These are phyloP conservation scores for Cutaneotrichosporon dermatis DNA, from an alignment of 1,284 basidiomycete species.

Conservation along the genomic window DNA sequence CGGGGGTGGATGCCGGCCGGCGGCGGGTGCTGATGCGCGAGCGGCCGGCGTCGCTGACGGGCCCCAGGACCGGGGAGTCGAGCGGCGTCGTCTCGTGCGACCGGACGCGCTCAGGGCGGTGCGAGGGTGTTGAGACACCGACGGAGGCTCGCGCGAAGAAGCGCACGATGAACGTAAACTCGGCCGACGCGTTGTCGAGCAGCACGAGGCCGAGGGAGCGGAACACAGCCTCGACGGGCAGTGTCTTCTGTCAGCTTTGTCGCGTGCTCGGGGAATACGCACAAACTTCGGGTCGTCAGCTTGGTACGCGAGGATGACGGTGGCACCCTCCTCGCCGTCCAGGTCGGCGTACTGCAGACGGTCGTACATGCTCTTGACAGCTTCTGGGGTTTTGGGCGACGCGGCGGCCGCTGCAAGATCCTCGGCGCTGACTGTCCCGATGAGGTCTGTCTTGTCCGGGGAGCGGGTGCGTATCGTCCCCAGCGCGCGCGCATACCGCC, in stretches of 20 bases:
- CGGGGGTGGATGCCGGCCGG: constrained; percentile 34
- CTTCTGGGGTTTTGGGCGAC: too few relatives aligned
- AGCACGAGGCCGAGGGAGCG: constrained; percentile 81
- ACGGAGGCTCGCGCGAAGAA: constrained; percentile 60
- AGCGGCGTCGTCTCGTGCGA: constrained; percentile 25
- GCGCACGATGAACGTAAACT: constrained; percentile 76
- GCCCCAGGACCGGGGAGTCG: constrained; percentile 29
- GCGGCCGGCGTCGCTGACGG: constrained; percentile 31
- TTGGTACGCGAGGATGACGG: constrained; percentile 74
- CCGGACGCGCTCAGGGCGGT: constrained; percentile 2
- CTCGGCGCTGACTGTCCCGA: constrained; percentile 40
- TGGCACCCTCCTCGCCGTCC: constrained; percentile 59
- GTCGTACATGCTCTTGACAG: constrained; percentile 43
- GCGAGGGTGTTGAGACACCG: neutral
- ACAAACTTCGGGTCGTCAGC: constrained; percentile 60
- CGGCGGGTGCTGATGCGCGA: neutral
- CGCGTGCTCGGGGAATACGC: neutral
- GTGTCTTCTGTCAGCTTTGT: constrained; percentile 59
- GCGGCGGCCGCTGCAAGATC: too few relatives aligned
- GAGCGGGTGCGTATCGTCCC: constrained; percentile 65
- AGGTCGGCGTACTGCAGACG: constrained; percentile 65
- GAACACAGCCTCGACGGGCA: constrained; percentile 72
- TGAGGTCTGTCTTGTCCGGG: constrained; percentile 39
- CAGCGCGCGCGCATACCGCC: constrained; percentile 80
- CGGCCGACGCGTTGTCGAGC: constrained; percentile 85